Conservation (phyloP, 495 filamentous ascomycete genomes). For the Aspergillus coremiiformis region DNA sequence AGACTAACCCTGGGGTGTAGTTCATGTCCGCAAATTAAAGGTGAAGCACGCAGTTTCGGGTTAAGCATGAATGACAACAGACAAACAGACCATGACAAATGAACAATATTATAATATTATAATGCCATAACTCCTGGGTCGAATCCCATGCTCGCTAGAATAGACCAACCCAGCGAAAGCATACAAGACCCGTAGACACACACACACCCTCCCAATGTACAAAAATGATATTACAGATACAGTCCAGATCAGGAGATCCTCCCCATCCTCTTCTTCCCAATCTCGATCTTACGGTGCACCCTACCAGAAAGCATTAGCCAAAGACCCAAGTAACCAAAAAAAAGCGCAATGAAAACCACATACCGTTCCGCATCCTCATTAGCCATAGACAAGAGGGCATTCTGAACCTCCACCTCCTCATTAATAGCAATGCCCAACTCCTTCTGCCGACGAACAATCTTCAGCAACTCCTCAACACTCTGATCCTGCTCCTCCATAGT, state of each 20-base stretch:
- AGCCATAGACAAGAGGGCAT: conserved; percentile 65
- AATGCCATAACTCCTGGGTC: background rate
- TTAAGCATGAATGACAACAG: background rate
- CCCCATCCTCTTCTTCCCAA: conserved; percentile 74
- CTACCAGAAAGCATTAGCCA: conserved; percentile 10
- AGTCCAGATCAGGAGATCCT: conserved; percentile 53
- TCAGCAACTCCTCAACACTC: conserved; percentile 66
- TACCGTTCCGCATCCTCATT: conserved; percentile 67
- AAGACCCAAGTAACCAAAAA: background rate
- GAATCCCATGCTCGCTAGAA: background rate
- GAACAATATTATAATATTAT: background rate
- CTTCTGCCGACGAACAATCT: conserved; percentile 70
- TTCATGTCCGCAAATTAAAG: conserved; percentile 27
- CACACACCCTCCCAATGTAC: background rate
- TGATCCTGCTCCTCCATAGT: conserved; percentile 82
- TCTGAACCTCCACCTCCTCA: conserved; percentile 78
- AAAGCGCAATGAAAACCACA: conserved; percentile 12
- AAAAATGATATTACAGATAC: background rate
- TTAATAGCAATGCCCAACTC: conserved; percentile 82
- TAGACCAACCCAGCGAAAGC: background rate
- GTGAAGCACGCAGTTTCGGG: background rate
- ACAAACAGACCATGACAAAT: conserved; percentile 4
- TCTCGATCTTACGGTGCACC: conserved; percentile 59
- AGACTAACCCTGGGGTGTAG: conserved; percentile 13
- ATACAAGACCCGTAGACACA: background rate